phyloP scores from a whole-genome alignment of 2,329 filamentous ascomycete species.

The Arthrobotrys entomopaga region DNA sequence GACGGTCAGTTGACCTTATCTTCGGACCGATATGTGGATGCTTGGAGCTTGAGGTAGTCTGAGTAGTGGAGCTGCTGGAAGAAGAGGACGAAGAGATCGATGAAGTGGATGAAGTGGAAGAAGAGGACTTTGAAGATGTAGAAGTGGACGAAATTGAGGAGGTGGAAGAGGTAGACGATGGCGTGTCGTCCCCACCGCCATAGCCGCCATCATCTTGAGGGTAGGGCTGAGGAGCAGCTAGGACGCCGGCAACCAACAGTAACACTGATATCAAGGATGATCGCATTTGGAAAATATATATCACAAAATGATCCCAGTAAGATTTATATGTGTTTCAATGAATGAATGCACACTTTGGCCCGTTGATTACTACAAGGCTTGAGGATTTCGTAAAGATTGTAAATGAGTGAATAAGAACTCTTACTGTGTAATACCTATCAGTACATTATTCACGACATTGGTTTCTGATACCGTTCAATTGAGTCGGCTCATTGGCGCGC shows the following conservation, averaged over 20 bases:
- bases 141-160: neutral
- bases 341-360: no score
- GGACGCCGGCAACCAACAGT: constrained; percentile 13
- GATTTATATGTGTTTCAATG: no score
- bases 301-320: no score
- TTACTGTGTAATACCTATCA: no score
- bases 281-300: constrained; percentile 25
- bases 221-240: constrained; percentile 15
- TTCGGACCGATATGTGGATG: neutral
- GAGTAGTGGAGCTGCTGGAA: no score
- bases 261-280: constrained; percentile 14
- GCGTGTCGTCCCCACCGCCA: no score
- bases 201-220: constrained; percentile 4
- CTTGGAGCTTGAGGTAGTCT: no score
- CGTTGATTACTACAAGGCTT: no score
- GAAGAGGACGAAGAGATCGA: neutral
- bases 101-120: neutral
- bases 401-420: no score
- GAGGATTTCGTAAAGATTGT: no score
- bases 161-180: no score
- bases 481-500: neutral
- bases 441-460: no score
- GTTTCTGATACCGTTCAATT: neutral
- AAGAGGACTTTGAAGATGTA: neutral
- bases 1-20: neutral